These are phyloP conservation scores for Vitis amurensis DNA, from an alignment of 164 flowering plant genomes.

Conservation along the genomic window DNA sequence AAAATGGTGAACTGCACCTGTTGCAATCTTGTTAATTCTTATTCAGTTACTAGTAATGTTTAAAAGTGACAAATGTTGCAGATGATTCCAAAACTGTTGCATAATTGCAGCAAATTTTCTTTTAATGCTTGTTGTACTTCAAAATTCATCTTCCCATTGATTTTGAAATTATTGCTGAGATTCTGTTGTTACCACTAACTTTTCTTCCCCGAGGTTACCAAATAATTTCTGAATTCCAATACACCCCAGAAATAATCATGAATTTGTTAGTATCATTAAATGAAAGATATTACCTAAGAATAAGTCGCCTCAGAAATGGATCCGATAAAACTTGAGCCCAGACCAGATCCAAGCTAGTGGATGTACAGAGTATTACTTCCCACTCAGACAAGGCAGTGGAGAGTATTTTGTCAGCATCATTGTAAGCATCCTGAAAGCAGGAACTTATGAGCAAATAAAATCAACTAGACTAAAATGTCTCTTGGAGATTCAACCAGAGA, in stretches of 20 bases:
- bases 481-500: not conserved
- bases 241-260: not conserved
- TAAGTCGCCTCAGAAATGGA: constrained; percentile 80
- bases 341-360: constrained; percentile 61
- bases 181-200: too few relatives aligned
- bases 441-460: constrained; percentile 1
- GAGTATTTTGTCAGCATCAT: constrained; percentile 65
- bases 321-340: constrained; percentile 94
- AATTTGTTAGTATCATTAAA: not conserved
- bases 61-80: not conserved
- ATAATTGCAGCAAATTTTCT: not conserved
- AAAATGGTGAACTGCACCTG: too few relatives aligned
- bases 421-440: constrained; percentile 53
- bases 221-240: not conserved
- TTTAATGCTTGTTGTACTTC: too few relatives aligned
- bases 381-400: constrained; percentile 70
- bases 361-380: constrained; percentile 81
- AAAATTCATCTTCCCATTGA: too few relatives aligned
- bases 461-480: not conserved
- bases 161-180: too few relatives aligned
- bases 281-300: constrained; percentile 61
- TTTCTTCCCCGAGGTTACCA: too few relatives aligned
- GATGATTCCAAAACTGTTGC: not conserved
- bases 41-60: too few relatives aligned
- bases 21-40: too few relatives aligned